Conservation (phyloP, 805 yeast species). For the Monosporozyma servazzii region DNA sequence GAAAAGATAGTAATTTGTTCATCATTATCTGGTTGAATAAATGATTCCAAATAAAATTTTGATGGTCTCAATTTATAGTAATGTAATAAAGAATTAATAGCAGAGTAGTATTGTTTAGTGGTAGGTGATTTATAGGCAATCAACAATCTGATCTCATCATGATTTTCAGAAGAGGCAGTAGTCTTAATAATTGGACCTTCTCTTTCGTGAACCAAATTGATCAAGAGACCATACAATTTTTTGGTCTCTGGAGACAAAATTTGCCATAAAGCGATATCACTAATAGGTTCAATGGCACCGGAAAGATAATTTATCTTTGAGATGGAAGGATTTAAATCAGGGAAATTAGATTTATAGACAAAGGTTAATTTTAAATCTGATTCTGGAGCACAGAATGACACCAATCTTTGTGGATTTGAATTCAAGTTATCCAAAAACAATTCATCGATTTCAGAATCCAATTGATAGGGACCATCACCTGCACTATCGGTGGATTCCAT, state of each 20-base stretch:
- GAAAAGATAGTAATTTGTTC: constrained; percentile 84
- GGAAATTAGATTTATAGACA: constrained; percentile 65
- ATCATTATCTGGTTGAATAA: constrained; percentile 34
- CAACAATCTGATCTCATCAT: constrained; percentile 77
- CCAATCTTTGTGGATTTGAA: constrained; percentile 54
- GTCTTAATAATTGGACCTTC: constrained; percentile 92
- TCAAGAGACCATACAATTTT: constrained; percentile 60
- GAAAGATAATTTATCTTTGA: not conserved
- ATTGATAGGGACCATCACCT: constrained; percentile 31
- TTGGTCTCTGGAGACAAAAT: constrained; percentile 78
- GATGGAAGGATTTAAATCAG: constrained; percentile 14
- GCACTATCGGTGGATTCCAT: constrained; percentile 47
- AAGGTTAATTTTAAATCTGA: constrained; percentile 37
- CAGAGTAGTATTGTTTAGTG: constrained; percentile 80
- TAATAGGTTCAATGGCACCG: constrained; percentile 52
- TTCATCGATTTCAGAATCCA: constrained; percentile 75
- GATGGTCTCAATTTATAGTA: constrained; percentile 80
- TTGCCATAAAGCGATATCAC: constrained; percentile 69
- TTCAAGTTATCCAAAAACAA: constrained; percentile 52
- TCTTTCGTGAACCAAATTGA: constrained; percentile 56
- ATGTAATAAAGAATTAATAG: constrained; percentile 75
- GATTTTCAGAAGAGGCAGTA: constrained; percentile 59
- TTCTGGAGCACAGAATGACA: constrained; percentile 40
- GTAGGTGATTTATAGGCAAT: constrained; percentile 81
- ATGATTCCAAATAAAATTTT: constrained; percentile 90